These are phyloP conservation scores for Cryptosporidium canis DNA, from an alignment of 169 alveolate genomes.

Conservation along the genomic window DNA sequence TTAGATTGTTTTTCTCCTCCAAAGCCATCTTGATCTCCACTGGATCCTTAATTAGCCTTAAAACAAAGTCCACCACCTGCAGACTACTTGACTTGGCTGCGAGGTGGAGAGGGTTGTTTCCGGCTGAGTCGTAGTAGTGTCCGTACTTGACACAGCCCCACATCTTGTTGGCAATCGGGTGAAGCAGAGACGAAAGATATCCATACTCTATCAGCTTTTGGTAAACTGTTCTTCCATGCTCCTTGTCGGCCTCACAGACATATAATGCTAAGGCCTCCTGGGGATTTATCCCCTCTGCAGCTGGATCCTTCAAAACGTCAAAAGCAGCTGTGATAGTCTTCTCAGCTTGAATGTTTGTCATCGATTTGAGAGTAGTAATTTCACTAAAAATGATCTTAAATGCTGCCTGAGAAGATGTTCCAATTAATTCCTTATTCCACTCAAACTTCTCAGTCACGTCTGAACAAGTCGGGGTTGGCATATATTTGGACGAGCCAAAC, in stretches of 20 bases:
- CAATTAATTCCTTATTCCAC: conserved; percentile 48
- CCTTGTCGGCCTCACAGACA: conserved; percentile 58
- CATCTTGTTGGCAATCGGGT: conserved; percentile 69
- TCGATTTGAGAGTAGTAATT: conserved; percentile 26
- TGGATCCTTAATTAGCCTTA: conserved; percentile 63
- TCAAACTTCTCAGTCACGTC: conserved; percentile 51
- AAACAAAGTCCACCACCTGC: conserved; percentile 69
- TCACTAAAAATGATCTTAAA: conserved; percentile 57
- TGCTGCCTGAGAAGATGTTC: conserved; percentile 67
- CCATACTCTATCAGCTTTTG: conserved; percentile 67
- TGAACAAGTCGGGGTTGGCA: conserved; percentile 62
- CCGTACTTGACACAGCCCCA: conserved; percentile 72
- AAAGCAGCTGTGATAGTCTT: conserved; percentile 53
- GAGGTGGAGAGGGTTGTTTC: conserved; percentile 63
- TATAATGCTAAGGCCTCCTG: conserved; percentile 64
- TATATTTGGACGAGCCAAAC: not conserved
- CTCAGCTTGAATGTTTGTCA: conserved; percentile 69
- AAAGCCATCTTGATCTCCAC: conserved; percentile 54
- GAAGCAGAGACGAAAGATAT: conserved; percentile 49
- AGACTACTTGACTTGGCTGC: conserved; percentile 62
- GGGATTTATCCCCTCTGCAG: conserved; percentile 66
- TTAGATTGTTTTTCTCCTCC: conserved; percentile 26
- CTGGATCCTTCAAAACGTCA: conserved; percentile 59
- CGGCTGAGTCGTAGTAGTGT: conserved; percentile 46
- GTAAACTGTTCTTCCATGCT: conserved; percentile 60